phyloP scores from a whole-genome alignment of 2,329 filamentous ascomycete genomes.

The Aspergillus flavus region DNA sequence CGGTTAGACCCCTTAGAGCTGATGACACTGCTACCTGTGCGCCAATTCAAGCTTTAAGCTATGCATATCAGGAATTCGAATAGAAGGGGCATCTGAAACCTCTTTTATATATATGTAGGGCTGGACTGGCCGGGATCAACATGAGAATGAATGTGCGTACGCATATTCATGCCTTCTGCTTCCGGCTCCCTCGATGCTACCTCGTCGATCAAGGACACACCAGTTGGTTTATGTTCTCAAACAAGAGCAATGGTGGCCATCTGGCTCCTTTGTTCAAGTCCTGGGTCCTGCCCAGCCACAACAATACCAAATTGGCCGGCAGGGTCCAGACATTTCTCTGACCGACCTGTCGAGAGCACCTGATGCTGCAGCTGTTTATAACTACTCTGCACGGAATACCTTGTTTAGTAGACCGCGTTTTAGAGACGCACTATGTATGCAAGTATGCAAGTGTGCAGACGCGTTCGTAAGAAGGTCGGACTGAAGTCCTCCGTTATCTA shows the following conservation, averaged over 20 bases:
- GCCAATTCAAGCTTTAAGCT: conserved; percentile 19
- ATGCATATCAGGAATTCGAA: conserved; percentile 17
- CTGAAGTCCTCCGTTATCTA: conserved; percentile 4
- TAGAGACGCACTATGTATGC: not conserved
- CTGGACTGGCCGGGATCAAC: conserved; percentile 8
- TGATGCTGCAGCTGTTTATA: not conserved
- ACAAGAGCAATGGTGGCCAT: not conserved
- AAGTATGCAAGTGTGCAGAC: not conserved
- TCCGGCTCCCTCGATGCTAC: not conserved
- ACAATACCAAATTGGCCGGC: not conserved
- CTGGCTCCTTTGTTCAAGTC: conserved; percentile 2
- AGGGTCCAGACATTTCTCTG: not conserved
- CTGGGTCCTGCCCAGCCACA: not conserved
- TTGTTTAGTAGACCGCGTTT: not conserved
- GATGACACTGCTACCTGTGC: conserved; percentile 22
- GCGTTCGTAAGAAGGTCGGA: not conserved
- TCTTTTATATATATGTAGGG: conserved; percentile 11
- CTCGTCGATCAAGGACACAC: not conserved
- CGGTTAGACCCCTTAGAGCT: not conserved
- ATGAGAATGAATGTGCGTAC: conserved; percentile 4
- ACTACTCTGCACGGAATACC: not conserved
- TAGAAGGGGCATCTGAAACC: conserved; percentile 6
- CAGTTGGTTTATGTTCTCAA: not conserved
- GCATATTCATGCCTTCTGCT: conserved; percentile 1
- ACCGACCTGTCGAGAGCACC: not conserved